Evolutionary conservation across 306 rosid species (phyloP).

Genomic region (Corylus americana): DNA sequence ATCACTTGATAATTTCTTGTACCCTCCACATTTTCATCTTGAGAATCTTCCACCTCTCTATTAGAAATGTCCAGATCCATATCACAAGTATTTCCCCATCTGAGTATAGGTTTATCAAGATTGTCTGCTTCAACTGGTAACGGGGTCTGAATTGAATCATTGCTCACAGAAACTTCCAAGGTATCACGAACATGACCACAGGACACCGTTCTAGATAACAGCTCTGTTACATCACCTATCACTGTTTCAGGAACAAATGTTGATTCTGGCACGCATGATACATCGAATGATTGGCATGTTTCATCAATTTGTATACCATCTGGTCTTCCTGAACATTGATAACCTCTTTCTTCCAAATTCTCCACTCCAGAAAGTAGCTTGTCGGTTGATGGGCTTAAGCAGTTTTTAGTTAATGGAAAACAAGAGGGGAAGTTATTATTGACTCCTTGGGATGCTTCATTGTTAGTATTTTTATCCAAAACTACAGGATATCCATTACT

Average conservation of each 20-base stretch:
- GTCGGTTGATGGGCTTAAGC: slow-evolving; percentile 24
- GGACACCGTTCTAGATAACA: slow-evolving; percentile 41
- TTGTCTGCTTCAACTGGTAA: slow-evolving; percentile 31
- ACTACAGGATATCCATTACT: slow-evolving; percentile 24
- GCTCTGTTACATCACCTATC: slow-evolving; percentile 39
- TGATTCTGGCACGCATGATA: slow-evolving; percentile 65
- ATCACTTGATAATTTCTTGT: slow-evolving; percentile 34
- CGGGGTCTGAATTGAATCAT: slow-evolving; percentile 33
- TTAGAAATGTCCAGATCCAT: slow-evolving; percentile 43
- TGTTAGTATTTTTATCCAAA: slow-evolving; percentile 29
- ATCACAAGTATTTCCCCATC: slow-evolving; percentile 27
- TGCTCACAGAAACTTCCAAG: slow-evolving; percentile 39
- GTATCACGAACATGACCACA: slow-evolving; percentile 35
- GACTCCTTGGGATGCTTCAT: slow-evolving; percentile 34
- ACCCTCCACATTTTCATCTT: slow-evolving; percentile 43
- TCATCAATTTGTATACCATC: slow-evolving; percentile 36
- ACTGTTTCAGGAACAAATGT: slow-evolving; percentile 61
- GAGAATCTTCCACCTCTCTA: slow-evolving; percentile 39
- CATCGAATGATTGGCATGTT: slow-evolving; percentile 43
- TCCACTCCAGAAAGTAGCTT: slow-evolving; percentile 37
- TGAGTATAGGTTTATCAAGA: slow-evolving; percentile 15
- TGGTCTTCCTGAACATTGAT: slow-evolving; percentile 43
- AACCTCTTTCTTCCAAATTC: slow-evolving; percentile 32
- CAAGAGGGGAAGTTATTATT: slow-evolving; percentile 28
- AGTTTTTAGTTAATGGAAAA: slow-evolving; percentile 33